These are phyloP conservation scores for Viola odorata DNA, from an alignment of 345 rosid species.

Conservation along the genomic window DNA sequence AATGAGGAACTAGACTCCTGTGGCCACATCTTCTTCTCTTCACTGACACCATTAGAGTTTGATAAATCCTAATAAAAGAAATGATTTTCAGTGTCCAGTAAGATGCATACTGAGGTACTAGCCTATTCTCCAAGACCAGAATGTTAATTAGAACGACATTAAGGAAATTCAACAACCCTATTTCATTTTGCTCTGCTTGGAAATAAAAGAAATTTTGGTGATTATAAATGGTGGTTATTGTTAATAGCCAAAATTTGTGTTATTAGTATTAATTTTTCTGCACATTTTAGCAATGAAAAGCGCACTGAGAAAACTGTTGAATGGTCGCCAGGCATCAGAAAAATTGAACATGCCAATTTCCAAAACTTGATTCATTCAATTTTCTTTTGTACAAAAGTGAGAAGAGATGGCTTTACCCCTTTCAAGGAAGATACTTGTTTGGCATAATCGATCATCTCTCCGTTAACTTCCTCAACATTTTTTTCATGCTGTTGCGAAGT, in stretches of 20 bases:
- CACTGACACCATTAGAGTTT: slow-evolving; percentile 28
- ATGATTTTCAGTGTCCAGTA: slow-evolving; percentile 7
- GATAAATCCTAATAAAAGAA: slow-evolving; percentile 43
- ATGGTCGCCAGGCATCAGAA: too few species aligned
- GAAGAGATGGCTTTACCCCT: slow-evolving; percentile 38
- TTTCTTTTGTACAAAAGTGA: too few species aligned
- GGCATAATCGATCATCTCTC: slow-evolving; percentile 34
- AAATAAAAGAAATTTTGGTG: too few species aligned
- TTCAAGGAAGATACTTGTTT: slow-evolving; percentile 31
- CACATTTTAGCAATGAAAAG: too few species aligned
- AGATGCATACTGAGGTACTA: not conserved
- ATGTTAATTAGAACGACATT: not conserved
- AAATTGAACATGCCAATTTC: too few species aligned
- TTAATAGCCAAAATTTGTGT: too few species aligned
- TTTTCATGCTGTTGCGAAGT: slow-evolving; percentile 33
- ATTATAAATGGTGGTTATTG: too few species aligned
- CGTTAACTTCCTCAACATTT: slow-evolving; percentile 38
- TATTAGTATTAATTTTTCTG: too few species aligned
- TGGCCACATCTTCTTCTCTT: slow-evolving; percentile 25
- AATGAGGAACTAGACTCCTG: slow-evolving; percentile 40
- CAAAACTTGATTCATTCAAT: too few species aligned
- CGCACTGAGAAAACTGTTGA: too few species aligned
- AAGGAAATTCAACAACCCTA: not conserved
- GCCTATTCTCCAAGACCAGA: not conserved
- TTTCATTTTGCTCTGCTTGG: too few species aligned